Base-by-base conservation (phyloP, 805 yeast species). In the Dipodascopsis uninucleata region DNA sequence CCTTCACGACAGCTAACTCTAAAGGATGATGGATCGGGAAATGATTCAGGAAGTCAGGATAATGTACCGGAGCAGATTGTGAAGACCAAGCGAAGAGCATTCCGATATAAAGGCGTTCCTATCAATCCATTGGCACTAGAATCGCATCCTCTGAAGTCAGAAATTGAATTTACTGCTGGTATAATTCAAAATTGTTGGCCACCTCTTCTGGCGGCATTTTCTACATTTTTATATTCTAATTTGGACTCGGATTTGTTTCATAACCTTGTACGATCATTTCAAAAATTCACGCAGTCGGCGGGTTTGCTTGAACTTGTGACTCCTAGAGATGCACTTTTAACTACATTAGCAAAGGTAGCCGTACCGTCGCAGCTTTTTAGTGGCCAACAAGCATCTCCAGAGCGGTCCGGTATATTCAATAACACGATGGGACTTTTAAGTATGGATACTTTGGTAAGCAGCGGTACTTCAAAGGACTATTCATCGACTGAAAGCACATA, bases 251-350 rank as follows among this genome's bases (percentile, higher is more conserved):
- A 84, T 14, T 59, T 79, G 17, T 89, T 85, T 61, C 83, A 83
- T 45, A 65, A 70, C 7, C 58, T 82, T 2, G 77, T 88, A 2
- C 69, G 95, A 31, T 75, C 94, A 0, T 71, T 85, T 5, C 97
- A 90, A 61, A 81, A 82, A 52, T 70, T 85, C 38, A 78, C 95
- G 5, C 96, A 87, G 60, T 78, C 89, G 0, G 75, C 89, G 0
- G 97, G 97, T 0, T 66, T 86, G 12, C 63, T 88, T n/a, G 80
- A 78, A 0, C 60, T 83, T 9, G 58, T 62, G 1, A 68, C 67
- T 0, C 69, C 81, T 18, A 68, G 95, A 38, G 84, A 86, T 57
- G 75, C 77, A 7, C 74, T 79, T 36, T 48, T 70, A 40, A 50
- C 56, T 4, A 56, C 68, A 5, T 51, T 69, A 23, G 64, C 56